Evolutionary conservation across 2,329 filamentous ascomycete genomes (phyloP), one percentile per base, ranked within the genome.

Genomic region (Emergomyces orientalis): DNA sequence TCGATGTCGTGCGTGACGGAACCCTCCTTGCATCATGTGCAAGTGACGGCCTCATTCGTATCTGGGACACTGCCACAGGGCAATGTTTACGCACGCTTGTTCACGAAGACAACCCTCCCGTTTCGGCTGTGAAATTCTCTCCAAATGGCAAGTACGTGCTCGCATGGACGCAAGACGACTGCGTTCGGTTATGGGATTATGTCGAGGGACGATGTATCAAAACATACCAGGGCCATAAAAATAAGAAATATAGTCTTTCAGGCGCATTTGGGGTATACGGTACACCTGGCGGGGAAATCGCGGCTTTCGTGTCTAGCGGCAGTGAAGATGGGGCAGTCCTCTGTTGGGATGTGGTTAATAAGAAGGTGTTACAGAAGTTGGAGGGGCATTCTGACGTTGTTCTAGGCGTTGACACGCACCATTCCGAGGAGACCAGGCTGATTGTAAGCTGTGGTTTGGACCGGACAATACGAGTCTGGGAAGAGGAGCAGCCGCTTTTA

Each of bases 31-130:
- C 88, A 51, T 95, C 89, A 66, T 97, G 94, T 72, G 91, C 90
- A 19, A 91, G 90, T 3, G 94, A 99, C 71, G 94, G 94, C 0
- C 76, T 96, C 65, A 94, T 95, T 58, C 88, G 94, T 63, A 88
- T 99, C 65, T 99, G 94, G 94, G 94, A 99, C 72, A 95, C 93
- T 0, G 87, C 87, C 22, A 97, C 93, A 1, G 94, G 94, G 1
- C 94, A 99, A 75, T 99, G 94, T 75, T 82, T 99, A 34, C 88
- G 92, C 60, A 99, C 94, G 0, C 83, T 99, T 2, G 91, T 99
- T 17, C 91, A 97, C 78, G 94, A 97, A 78, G 94, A 97, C 74
- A 96, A 96, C 72, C 90, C 91, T 0, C 87, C 90, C 19, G 92
- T 97, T 8, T 89, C 90, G 0, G 89, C 88, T 39, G 94, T 97